Evolutionary conservation across 2,329 filamentous ascomycete genomes (phyloP).

Genomic region (Ophiostoma ulmi): DNA sequence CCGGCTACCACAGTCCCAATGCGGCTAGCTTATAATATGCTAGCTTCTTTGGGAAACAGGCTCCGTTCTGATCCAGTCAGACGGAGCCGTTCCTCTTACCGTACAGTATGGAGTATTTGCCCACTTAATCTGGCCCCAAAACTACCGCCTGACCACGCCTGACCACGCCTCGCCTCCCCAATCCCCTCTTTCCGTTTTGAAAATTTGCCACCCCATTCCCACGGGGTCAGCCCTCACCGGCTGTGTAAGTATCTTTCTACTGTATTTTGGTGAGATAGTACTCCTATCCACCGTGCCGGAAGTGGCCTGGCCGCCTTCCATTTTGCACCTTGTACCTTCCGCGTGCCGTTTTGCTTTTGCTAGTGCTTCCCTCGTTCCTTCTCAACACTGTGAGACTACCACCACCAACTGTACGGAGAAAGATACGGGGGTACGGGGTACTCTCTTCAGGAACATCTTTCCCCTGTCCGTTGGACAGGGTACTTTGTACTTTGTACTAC

Average conservation of each 20-base stretch:
- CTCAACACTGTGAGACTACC: background rate
- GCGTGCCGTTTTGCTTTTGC: background rate
- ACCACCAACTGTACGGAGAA: background rate
- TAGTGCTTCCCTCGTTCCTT: conserved; percentile 6
- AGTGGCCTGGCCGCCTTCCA: background rate
- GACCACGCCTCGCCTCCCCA: conserved; percentile 5
- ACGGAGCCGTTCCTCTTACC: conserved; percentile 16
- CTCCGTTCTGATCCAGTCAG: conserved; percentile 23
- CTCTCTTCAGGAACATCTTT: conserved; percentile 14
- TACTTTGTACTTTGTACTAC: background rate
- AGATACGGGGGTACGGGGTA: background rate
- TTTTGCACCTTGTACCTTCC: background rate
- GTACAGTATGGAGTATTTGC: conserved; percentile 11
- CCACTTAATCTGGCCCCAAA: background rate
- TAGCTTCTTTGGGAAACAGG: conserved; percentile 12
- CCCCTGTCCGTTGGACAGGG: conserved; percentile 27
- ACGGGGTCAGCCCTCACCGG: background rate
- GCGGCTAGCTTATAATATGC: background rate
- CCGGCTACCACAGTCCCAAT: background rate
- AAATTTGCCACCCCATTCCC: background rate
- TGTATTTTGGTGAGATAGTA: background rate
- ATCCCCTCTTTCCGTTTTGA: conserved; percentile 9
- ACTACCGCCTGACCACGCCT: conserved; percentile 17
- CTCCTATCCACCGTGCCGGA: conserved; percentile 2
- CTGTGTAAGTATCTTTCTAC: background rate